Conservation (phyloP, 495 filamentous ascomycete species). For the Glutinoglossum americanum region DNA sequence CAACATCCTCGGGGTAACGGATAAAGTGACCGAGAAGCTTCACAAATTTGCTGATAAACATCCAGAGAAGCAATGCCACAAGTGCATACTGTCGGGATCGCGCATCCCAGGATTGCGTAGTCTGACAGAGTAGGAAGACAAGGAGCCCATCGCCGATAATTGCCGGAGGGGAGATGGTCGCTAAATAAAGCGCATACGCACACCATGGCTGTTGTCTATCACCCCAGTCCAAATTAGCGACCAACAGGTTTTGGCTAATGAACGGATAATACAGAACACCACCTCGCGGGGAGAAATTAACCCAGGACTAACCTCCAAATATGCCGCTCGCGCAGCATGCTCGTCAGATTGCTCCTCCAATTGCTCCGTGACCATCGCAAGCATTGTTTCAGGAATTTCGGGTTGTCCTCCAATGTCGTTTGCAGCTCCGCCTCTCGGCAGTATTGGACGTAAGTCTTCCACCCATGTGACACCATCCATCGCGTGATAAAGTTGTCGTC, state of each 20-base stretch:
- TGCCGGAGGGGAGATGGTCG: slow-evolving; percentile 50
- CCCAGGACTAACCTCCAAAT: slow-evolving; percentile 39
- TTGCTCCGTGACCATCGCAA: slow-evolving; percentile 65
- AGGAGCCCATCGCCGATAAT: slow-evolving; percentile 41
- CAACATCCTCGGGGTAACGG: slow-evolving; percentile 43
- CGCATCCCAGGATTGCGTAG: slow-evolving; percentile 24
- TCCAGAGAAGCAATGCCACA: slow-evolving; percentile 29
- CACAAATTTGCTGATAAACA: slow-evolving; percentile 55
- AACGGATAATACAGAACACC: background rate
- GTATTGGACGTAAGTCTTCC: slow-evolving; percentile 62
- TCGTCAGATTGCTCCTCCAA: slow-evolving; percentile 63
- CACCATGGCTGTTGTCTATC: slow-evolving; percentile 50
- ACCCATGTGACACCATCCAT: slow-evolving; percentile 54
- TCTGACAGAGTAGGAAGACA: slow-evolving; percentile 28
- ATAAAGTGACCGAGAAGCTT: slow-evolving; percentile 56
- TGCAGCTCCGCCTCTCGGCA: slow-evolving; percentile 49
- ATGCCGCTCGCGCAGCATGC: slow-evolving; percentile 45
- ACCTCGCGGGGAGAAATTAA: no score
- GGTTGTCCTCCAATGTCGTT: slow-evolving; percentile 54
- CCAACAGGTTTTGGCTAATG: background rate
- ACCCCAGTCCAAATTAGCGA: background rate
- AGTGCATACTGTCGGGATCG: slow-evolving; percentile 24
- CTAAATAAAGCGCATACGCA: slow-evolving; percentile 53
- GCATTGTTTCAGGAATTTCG: slow-evolving; percentile 56
- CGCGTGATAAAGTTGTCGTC: slow-evolving; percentile 74